Evolutionary conservation across 129 eudicot genomes (phyloP).

Genomic region (Scalesia atractyloides): DNA sequence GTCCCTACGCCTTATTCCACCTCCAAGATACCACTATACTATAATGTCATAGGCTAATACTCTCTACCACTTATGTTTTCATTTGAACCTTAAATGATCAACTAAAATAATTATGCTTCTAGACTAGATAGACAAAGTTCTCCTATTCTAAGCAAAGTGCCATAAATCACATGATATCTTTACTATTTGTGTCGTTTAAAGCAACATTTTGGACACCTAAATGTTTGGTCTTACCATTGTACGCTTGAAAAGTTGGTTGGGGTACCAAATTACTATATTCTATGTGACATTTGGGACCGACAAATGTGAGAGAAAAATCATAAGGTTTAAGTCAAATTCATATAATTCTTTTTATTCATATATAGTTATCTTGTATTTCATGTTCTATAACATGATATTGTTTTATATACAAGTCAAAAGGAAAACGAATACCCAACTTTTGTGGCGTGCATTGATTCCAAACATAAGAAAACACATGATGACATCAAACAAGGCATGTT

Average conservation of each 20-base stretch:
- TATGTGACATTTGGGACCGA: neutral
- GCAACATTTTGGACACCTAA: neutral
- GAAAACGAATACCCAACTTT: neutral
- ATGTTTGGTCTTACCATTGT: slow-evolving; percentile 15
- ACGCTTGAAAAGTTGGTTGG: neutral
- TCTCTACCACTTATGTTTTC: too few relatives aligned
- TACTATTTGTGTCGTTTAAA: slow-evolving; percentile 15
- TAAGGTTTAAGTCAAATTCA: neutral
- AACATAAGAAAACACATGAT: neutral
- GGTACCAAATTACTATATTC: slow-evolving; percentile 11
- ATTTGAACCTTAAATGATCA: too few relatives aligned
- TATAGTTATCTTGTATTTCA: neutral
- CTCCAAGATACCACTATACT: too few relatives aligned
- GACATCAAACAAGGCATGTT: too few relatives aligned
- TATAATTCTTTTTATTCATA: neutral
- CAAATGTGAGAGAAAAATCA: slow-evolving; percentile 1
- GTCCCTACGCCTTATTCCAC: too few relatives aligned
- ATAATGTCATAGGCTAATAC: too few relatives aligned
- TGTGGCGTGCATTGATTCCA: neutral
- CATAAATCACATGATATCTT: slow-evolving; percentile 1
- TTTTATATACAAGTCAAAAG: neutral
- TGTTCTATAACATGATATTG: neutral
- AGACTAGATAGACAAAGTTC: neutral
- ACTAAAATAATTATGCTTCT: neutral
- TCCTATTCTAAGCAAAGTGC: neutral